These are phyloP conservation scores for Collybia mongolica DNA, from an alignment of 768 basidiomycete genomes.

Conservation along the genomic window DNA sequence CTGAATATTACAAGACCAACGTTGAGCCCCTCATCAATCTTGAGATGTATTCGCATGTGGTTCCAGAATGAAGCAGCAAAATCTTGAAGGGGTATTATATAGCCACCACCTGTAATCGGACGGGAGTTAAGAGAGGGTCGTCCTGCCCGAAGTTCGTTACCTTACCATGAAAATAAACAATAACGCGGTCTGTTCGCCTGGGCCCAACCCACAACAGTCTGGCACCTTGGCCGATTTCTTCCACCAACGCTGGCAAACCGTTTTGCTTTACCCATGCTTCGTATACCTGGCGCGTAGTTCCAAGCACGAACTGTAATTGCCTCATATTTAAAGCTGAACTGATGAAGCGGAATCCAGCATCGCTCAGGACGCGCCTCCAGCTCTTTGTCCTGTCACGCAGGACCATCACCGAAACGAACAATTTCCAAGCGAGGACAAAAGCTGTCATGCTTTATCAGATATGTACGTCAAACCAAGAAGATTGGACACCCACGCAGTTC, in stretches of 20 bases:
- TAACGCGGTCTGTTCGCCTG: slow-evolving; percentile 25
- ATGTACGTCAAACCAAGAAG: neutral
- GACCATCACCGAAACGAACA: neutral
- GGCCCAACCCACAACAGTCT: slow-evolving; percentile 31
- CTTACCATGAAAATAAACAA: slow-evolving; percentile 32
- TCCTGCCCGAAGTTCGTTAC: neutral
- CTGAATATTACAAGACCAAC: slow-evolving; percentile 20
- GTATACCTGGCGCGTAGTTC: slow-evolving; percentile 20
- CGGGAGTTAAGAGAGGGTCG: neutral
- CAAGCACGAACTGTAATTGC: slow-evolving; percentile 22
- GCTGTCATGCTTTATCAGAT: neutral
- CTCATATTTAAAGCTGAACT: slow-evolving; percentile 8
- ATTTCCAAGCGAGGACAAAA: neutral
- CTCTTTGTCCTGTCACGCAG: neutral
- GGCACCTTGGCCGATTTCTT: slow-evolving; percentile 25
- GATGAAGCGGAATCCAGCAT: slow-evolving; percentile 10
- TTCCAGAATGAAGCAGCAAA: slow-evolving; percentile 25
- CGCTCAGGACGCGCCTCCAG: slow-evolving; percentile 9
- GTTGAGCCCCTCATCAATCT: slow-evolving; percentile 18
- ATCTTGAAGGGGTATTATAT: slow-evolving; percentile 20
- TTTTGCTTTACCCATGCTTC: slow-evolving; percentile 17
- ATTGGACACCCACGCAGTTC: neutral
- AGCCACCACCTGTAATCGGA: slow-evolving; percentile 27
- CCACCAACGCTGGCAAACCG: slow-evolving; percentile 16
- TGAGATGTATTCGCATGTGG: slow-evolving; percentile 22